phyloP scores from a whole-genome alignment of 108 stramenopile species.

The Cyclotella baltica region DNA sequence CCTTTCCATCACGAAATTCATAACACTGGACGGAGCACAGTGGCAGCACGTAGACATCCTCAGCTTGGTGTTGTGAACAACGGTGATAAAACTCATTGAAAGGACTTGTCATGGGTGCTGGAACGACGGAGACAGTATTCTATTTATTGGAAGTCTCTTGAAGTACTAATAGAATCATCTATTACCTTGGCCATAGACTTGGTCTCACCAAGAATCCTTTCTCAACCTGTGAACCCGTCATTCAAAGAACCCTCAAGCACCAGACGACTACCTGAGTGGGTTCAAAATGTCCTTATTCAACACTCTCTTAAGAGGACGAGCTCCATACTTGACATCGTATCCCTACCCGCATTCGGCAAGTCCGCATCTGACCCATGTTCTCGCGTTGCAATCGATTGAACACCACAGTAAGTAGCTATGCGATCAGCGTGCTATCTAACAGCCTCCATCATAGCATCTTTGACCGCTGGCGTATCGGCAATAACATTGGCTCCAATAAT shows the following conservation, averaged over 20 bases:
- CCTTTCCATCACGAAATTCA: no score
- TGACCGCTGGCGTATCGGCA: slow-evolving; percentile 71
- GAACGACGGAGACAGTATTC: no score
- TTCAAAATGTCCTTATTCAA: slow-evolving; percentile 91
- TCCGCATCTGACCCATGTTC: slow-evolving; percentile 75
- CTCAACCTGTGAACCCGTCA: slow-evolving; percentile 71
- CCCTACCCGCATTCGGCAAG: slow-evolving; percentile 72
- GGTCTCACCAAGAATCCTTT: slow-evolving; percentile 74
- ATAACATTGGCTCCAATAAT: slow-evolving; percentile 78
- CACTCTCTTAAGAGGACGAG: slow-evolving; percentile 92
- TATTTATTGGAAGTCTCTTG: no score
- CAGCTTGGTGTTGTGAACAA: no score
- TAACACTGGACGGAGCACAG: no score
- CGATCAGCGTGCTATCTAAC: slow-evolving; percentile 71
- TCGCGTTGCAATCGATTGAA: slow-evolving; percentile 81
- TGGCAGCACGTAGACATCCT: no score
- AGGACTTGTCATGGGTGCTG: no score
- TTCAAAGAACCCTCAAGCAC: slow-evolving; percentile 70
- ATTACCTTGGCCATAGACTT: slow-evolving; percentile 42
- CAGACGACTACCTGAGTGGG: slow-evolving; percentile 75
- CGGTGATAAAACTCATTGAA: no score
- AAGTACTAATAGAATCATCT: slow-evolving; percentile 39
- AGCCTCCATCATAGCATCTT: slow-evolving; percentile 70
- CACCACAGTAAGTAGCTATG: slow-evolving; percentile 70
- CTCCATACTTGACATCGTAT: slow-evolving; percentile 93